phyloP scores from a whole-genome alignment of 768 basidiomycete species.

The Termitomyces sp. region DNA sequence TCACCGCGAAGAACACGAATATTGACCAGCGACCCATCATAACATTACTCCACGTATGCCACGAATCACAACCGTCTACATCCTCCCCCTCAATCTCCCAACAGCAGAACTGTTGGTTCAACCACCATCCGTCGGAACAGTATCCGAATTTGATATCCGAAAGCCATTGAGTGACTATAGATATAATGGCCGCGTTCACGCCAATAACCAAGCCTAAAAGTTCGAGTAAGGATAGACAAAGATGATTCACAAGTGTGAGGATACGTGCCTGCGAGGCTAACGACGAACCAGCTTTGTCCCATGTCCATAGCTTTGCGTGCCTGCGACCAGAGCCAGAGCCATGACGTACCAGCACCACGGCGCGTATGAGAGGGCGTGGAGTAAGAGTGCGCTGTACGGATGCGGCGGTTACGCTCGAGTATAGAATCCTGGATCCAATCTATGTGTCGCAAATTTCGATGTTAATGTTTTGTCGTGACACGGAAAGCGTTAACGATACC shows the following conservation, averaged over 20 bases:
- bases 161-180: conserved; percentile 95
- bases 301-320: conserved; percentile 55
- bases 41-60: conserved; percentile 85
- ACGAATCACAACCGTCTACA: conserved; percentile 79
- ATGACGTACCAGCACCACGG: conserved; percentile 25
- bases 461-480: background rate
- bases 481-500: conserved; percentile 37
- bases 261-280: conserved; percentile 80
- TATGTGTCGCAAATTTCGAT: conserved; percentile 23
- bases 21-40: conserved; percentile 72
- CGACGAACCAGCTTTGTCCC: conserved; percentile 90
- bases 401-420: conserved; percentile 76
- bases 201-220: conserved; percentile 82
- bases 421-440: conserved; percentile 98
- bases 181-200: conserved; percentile 89
- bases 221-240: background rate
- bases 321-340: conserved; percentile 59
- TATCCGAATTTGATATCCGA: conserved; percentile 98
- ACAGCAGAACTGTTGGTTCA: conserved; percentile 97
- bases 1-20: conserved; percentile 86
- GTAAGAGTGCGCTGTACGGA: conserved; percentile 52
- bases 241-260: no score
- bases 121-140: conserved; percentile 96
- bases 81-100: conserved; percentile 89
- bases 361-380: conserved; percentile 15